Base-by-base conservation (phyloP, 495 filamentous ascomycete genomes). In the Parmelia sp. region DNA sequence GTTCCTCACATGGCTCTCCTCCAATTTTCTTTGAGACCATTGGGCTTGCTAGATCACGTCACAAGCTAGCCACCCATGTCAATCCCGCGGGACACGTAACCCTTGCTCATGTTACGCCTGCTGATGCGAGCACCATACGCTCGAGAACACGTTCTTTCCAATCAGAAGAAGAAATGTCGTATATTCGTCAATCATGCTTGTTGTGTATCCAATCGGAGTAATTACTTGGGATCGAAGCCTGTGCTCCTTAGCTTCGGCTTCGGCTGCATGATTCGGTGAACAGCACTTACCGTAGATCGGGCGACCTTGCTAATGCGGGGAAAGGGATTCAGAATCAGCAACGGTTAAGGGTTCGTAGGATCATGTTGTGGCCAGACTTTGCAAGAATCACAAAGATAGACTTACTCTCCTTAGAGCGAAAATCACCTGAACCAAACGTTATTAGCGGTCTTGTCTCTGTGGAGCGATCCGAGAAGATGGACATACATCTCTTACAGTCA, bases 401-500 rank as follows among this genome's bases (percentile, higher is more conserved):
- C 76, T 71, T 73, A 81, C 78, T 23, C 77, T 60, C 19, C 77
- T 76, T 0, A 90, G 71, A 0, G 84, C 79, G 63, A 83, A 86
- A 10, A 88, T 78, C 5, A 90, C 86, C 87, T 90, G 37, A 37
- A 37, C 21, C 49, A 31, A 31, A 6, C 14, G 6, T 53, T 10
- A 40, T 64, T 58, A 66, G 44, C 40, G 19, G 57, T 29, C 58
- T 37, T 4, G 40, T 25, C 21, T 17, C 44, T 31, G 37, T 65
- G 12, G 0, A 44, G 17, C 14, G 14, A n/a, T 17, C 39, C 25
- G 47, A 56, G 15, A 15, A 35, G 36, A 40, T 7, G 27, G 23
- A 78, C 84, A 75, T 68, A 88, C 88, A 72, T 90, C 88, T 6
- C 79, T 74, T 2, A 86, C 79, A 0, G 84, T 88, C 5, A 90